Base-by-base conservation (phyloP, 148 eudicot genomes). In the Fallopia convolvulus region DNA sequence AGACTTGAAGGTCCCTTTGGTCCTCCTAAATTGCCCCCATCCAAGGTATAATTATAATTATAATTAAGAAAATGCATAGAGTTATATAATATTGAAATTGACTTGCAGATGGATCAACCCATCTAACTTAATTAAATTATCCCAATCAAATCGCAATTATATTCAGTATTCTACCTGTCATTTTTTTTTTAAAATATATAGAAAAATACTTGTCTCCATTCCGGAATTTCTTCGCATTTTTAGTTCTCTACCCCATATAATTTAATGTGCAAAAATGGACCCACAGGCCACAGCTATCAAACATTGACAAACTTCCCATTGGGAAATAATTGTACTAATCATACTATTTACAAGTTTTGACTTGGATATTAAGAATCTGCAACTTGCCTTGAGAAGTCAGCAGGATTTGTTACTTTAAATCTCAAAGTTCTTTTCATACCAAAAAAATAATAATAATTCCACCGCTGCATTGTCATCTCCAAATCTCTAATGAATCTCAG, bases 1-100 rank as follows among this genome's bases (percentile, higher is more conserved):
- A 80, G 99, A 5, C 78, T 93, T 58, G 94, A 95, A 83, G 91
- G 90, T 10, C 88, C 89, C 55, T 78, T 82, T 40, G 86, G 77
- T 66, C 82, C 87, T 77, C 88, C 88, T 33, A 85, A 81, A 48
- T 3, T 75, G 68, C 78, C 85, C 20, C 76, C 87, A 8, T 72
- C 81, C 44, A 75, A 75, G 77, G 77, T 75, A 75, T 9, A 21
- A 56, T 42, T 33, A 33, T 33, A 33, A 33, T 33, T n/a, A n/a
- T n/a, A n/a, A n/a, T 33, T 33, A 33, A 0, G 36, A 33, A 33
- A 33, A 33, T 33, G 36, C 36, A 33, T 33, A 3, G 36, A 33
- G 36, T 33, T 65, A 65, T 33, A 65, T n/a, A n/a, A 14, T 32
- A 66, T 33, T 66, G 2, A 33, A 66, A 66, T 36, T 66, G 72